Evolutionary conservation across 768 basidiomycete genomes (phyloP).

Genomic region (Termitomyces sp.): DNA sequence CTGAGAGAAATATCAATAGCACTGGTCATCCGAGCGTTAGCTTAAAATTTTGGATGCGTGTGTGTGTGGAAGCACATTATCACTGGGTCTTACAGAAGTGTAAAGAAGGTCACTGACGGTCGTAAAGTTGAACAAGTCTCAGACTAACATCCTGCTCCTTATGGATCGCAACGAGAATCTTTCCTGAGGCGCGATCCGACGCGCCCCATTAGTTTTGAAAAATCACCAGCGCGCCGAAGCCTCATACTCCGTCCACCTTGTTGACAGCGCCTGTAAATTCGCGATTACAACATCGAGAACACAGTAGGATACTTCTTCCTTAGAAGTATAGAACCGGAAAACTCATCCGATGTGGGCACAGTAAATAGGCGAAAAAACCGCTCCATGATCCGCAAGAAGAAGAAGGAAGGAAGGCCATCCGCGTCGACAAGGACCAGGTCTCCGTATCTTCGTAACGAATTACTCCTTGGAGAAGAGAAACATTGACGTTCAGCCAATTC

Average conservation of each 20-base stretch:
- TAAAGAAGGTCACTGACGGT: too few relatives aligned
- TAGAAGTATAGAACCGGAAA: not conserved
- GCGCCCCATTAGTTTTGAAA: not conserved
- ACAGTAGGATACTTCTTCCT: not conserved
- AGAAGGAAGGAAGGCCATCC: too few relatives aligned
- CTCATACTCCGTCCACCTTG: not conserved
- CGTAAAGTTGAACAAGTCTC: too few relatives aligned
- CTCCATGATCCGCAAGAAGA: not conserved
- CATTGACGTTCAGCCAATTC: not conserved
- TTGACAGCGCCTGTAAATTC: not conserved
- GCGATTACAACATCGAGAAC: not conserved
- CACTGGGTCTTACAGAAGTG: not conserved
- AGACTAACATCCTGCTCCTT: not conserved
- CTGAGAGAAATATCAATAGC: not conserved
- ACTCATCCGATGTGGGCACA: not conserved
- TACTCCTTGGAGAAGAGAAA: not conserved
- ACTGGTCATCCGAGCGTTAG: not conserved
- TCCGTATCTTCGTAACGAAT: not conserved
- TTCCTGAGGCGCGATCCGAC: not conserved
- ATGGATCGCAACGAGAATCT: not conserved
- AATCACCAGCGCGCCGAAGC: not conserved
- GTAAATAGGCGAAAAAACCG: not conserved
- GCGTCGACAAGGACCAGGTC: not conserved
- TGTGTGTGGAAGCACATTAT: not conserved
- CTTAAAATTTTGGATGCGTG: not conserved